Base-by-base conservation (phyloP, 2,329 filamentous ascomycete species). In the Sporothrix pseudoabietina region DNA sequence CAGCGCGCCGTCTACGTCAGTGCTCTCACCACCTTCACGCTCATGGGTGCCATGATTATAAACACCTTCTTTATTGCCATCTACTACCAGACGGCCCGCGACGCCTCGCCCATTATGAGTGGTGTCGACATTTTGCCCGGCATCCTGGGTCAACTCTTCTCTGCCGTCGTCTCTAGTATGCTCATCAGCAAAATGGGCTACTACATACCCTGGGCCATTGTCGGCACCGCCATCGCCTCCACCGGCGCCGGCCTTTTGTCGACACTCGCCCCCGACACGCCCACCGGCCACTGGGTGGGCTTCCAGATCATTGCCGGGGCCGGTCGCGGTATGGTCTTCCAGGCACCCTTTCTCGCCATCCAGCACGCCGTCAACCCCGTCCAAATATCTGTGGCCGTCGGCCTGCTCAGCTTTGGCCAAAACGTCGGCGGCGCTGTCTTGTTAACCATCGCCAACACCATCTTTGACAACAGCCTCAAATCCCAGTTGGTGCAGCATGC, bases 361-460 rank as follows among this genome's bases (percentile, higher is more conserved):
- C 78, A 79, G 69, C 76, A 77, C 57, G 76, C 77, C 54, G 74
- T 77, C 19, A 75, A 75, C 26, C 77, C 72, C 71, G 71, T 74
- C 32, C 75, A 78, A 41, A 75, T 76, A 5, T 76, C 76, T 32
- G 75, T 78, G 61, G 76, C 75, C 39, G 75, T 76, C 47, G 80
- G 80, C 12, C 79, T 83, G 39, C 78, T 83, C n/a, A 82, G 85
- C 75, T 87, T 88, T 78, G 85, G 85, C 78, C 84, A 87, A 66
- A 82, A 81, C 2, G 80, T 88, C 0, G 85, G 86, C 14, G 85
- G 85, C 4, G 84, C 86, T 1, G 79, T 88, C 57, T 82, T 84
- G 59, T 82, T 87, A 26, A 82, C 82, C 0, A 81, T 88, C 30
- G 86, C 84, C 0, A 84, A 88, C 77, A 85, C 85, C 72, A 82